Evolutionary conservation across 805 yeast genomes (phyloP), one percentile per base, ranked within the genome.

Genomic region (Ogataea dorogensis): DNA sequence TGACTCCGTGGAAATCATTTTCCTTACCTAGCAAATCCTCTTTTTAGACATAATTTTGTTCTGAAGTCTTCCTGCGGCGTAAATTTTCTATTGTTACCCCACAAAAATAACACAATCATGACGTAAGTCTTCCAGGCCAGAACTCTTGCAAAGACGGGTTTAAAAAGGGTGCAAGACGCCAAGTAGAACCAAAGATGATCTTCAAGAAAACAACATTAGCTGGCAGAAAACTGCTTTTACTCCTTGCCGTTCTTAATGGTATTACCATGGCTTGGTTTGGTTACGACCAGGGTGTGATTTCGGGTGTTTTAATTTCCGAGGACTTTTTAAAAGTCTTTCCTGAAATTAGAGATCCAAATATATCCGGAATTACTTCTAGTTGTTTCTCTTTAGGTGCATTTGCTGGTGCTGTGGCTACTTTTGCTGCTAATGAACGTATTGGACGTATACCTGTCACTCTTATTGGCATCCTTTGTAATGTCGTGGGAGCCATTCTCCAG

Each of bases 281-380:
- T 16, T 70, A 69, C 40, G 74, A 70, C 44, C 75, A 70, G 50
- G 75, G 75, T 43, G 64, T 70, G 43, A 68, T 69, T 70, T 63
- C 70, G 21, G 61, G 64, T 35, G 55, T 68, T 14, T 56, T 67
- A 24, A 56, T 59, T 37, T 49, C 54, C 11, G 46, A 46, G 14
- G 44, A 45, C 34, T 47, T 47, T 29, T 29, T 31, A 32, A 35
- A 30, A 8, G 41, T 44, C 44, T 14, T 32, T 35, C 28, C 42
- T 44, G 11, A 40, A 43, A 14, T 44, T 38, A 20, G 45, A 36
- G 38, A 75, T 74, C 53, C 71, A 70, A 17, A 69, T 68, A 21
- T 68, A 68, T 18, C 54, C 72, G n/a, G 63, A 67, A 53, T 71
- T 67, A 51, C 74, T 67, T 49, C 53, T 12, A n/a, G 41, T 23